Evolutionary conservation across 164 flowering plant species (phyloP).

Genomic region (Vitis labrusca): DNA sequence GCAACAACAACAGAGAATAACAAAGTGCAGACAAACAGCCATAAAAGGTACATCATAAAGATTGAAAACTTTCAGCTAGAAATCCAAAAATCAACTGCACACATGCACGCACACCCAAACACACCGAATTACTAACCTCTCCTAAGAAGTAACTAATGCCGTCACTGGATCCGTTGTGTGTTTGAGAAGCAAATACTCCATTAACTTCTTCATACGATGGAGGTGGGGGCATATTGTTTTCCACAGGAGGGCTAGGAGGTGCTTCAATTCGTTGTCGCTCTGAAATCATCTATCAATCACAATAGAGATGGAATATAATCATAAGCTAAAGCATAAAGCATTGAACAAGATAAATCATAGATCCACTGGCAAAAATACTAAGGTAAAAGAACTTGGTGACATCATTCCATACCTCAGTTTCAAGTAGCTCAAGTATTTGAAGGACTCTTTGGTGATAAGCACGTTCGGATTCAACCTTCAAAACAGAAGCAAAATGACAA

Average conservation of each 20-base stretch:
- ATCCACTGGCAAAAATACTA: background rate
- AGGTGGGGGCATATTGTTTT: conserved; percentile 59
- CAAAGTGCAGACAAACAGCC: background rate
- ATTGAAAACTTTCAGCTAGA: background rate
- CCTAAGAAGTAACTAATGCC: conserved; percentile 74
- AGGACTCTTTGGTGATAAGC: conserved; percentile 72
- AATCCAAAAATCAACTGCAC: no score
- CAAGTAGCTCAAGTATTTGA: conserved; percentile 89
- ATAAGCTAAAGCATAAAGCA: background rate
- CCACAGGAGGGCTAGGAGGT: conserved; percentile 48
- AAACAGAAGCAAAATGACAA: conserved; percentile 10
- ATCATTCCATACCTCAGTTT: conserved; percentile 56
- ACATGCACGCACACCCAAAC: background rate
- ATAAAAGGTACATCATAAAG: background rate
- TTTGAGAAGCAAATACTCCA: conserved; percentile 52
- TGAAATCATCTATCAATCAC: conserved; percentile 60
- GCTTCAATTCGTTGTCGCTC: conserved; percentile 83
- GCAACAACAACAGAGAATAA: conserved; percentile 7
- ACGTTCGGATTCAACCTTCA: conserved; percentile 89
- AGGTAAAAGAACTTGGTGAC: background rate
- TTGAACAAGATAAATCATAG: background rate
- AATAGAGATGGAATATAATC: conserved; percentile 1
- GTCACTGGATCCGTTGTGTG: conserved; percentile 52
- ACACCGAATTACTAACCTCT: conserved; percentile 48
- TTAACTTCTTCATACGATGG: conserved; percentile 77